These are phyloP conservation scores for Inonotus hispidus DNA, from an alignment of 1,284 basidiomycete genomes.

Conservation along the genomic window DNA sequence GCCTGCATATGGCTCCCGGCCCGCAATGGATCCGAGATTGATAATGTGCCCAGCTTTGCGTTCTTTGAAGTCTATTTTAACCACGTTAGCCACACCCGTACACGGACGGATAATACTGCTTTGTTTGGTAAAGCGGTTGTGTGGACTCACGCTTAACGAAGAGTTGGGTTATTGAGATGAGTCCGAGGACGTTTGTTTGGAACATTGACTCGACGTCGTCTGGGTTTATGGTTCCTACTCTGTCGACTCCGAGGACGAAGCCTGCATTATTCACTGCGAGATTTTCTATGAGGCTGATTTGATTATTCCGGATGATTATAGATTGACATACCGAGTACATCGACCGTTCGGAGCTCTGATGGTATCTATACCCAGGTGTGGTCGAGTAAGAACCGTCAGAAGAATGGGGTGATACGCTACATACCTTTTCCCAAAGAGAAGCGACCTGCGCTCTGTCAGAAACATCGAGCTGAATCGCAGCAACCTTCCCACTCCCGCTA, in stretches of 20 bases:
- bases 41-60: conserved; percentile 89
- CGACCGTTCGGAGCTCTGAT: conserved; percentile 57
- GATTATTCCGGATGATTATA: neutral
- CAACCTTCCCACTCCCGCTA: conserved; percentile 68
- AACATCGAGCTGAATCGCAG: conserved; percentile 66
- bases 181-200: conserved; percentile 85
- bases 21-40: conserved; percentile 92
- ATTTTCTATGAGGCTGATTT: neutral
- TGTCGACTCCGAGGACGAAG: conserved; percentile 78
- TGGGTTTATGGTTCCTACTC: conserved; percentile 73
- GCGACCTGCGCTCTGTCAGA: conserved; percentile 67
- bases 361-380: conserved; percentile 37
- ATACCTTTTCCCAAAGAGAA: conserved; percentile 51
- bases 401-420: neutral
- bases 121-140: neutral
- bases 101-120: neutral
- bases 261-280: conserved; percentile 81
- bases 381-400: neutral
- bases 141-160: conserved; percentile 56
- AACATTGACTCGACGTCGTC: conserved; percentile 86
- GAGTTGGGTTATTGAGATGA: conserved; percentile 80
- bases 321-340: conserved; percentile 65
- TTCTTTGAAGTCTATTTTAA: conserved; percentile 75
- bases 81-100: neutral
- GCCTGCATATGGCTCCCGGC: conserved; percentile 86